Percentiles rank a stretch among this genome's conserved stretches.
These are phyloP conservation scores for Lenzites betulinus DNA, from an alignment of 768 basidiomycete species.

Conservation along the genomic window DNA sequence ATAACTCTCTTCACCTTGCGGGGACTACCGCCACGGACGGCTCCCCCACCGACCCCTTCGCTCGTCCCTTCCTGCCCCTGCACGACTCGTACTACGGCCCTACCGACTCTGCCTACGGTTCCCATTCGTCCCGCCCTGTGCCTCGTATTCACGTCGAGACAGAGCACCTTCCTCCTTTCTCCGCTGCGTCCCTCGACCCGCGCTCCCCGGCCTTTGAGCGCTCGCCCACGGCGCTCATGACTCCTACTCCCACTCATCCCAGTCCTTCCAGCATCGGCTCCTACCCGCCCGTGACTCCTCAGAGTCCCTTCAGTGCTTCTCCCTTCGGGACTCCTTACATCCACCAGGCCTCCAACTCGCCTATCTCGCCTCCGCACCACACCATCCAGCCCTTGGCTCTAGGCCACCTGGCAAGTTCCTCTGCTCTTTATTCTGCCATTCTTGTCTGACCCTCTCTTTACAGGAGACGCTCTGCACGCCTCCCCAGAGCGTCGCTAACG, in stretches of 20 bases:
- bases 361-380: background rate
- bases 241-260: constrained; percentile 1
- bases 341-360: background rate
- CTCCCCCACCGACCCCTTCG: background rate
- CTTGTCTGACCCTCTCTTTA: background rate
- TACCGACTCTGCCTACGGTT: background rate
- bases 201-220: constrained; percentile 3
- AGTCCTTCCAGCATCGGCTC: constrained; percentile 17
- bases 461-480: background rate
- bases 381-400: background rate
- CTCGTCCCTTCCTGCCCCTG: background rate
- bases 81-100: constrained; percentile 5
- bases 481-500: background rate
- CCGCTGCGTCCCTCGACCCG: background rate
- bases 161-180: background rate
- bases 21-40: background rate
- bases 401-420: background rate
- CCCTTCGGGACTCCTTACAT: constrained; percentile 3
- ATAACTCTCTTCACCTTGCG: background rate
- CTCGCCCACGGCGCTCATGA: constrained; percentile 1
- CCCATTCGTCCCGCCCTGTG: background rate
- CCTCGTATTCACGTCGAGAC: constrained; percentile 21
- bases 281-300: constrained; percentile 9
- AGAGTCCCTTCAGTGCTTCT: background rate
- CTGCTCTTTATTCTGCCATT: background rate